These are phyloP conservation scores for Trametes sanguinea DNA, from an alignment of 768 basidiomycete genomes.

Conservation along the genomic window DNA sequence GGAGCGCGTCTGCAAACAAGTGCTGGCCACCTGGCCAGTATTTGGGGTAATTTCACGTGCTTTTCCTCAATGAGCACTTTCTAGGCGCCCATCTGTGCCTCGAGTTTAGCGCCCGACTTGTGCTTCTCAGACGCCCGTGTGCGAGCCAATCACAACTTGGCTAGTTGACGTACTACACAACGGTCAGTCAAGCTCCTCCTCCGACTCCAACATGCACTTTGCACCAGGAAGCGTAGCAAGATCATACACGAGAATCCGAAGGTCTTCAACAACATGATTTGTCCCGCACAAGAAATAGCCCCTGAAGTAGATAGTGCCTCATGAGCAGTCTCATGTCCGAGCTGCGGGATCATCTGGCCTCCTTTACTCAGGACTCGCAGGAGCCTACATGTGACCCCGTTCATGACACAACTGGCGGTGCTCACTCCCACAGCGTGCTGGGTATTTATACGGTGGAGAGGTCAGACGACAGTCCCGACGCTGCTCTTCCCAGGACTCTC, in stretches of 20 bases:
- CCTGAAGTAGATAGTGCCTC: background rate
- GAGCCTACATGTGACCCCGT: constrained; percentile 12
- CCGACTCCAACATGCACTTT: no score
- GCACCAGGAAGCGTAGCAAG: no score
- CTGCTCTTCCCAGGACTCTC: background rate
- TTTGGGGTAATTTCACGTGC: background rate
- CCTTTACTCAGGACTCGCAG: constrained; percentile 9
- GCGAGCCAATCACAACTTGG: no score
- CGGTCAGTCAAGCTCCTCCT: no score
- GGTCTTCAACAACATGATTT: no score
- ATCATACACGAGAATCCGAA: no score
- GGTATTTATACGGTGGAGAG: background rate
- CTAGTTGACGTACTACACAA: no score
- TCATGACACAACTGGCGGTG: constrained; percentile 14
- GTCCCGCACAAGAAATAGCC: background rate
- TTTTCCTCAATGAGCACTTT: background rate
- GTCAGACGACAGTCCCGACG: background rate
- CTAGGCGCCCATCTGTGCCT: background rate
- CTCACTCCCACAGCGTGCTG: constrained; percentile 6
- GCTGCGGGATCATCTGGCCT: constrained; percentile 16
- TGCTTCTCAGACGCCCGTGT: no score
- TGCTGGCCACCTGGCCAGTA: background rate
- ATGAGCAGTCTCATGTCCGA: background rate
- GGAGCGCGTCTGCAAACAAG: background rate
- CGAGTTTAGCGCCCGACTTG: no score